These are phyloP conservation scores for Scutellaria barbata DNA, from an alignment of 257 asterid species.

Conservation along the genomic window DNA sequence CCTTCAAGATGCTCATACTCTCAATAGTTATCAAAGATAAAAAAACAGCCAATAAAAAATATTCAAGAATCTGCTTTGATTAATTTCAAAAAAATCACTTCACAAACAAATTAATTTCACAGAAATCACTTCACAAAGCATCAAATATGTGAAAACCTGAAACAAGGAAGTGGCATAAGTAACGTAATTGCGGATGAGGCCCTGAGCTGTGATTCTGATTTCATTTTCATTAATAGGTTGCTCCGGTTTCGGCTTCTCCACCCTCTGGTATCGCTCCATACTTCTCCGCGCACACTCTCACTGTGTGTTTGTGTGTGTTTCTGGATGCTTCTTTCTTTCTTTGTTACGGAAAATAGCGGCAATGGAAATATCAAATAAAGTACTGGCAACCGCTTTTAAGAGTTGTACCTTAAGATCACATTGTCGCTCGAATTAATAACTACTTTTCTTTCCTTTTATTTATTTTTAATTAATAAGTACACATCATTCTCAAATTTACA, in stretches of 20 bases:
- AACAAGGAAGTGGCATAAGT: slow-evolving; percentile 60
- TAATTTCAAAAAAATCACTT: not conserved
- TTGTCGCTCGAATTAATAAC: not conserved
- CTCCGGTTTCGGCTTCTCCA: slow-evolving; percentile 57
- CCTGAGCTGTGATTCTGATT: slow-evolving; percentile 69
- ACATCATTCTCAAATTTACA: too few relatives aligned
- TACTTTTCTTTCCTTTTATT: too few relatives aligned
- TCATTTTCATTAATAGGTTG: slow-evolving; percentile 60
- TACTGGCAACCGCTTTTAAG: not conserved
- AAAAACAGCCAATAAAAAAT: not conserved
- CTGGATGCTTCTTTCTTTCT: slow-evolving; percentile 32
- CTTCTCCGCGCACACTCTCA: not conserved
- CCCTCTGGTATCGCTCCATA: slow-evolving; percentile 69
- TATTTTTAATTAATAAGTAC: too few relatives aligned
- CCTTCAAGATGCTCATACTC: not conserved
- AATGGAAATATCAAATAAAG: not conserved
- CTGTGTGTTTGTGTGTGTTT: not conserved
- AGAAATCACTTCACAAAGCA: slow-evolving; percentile 7
- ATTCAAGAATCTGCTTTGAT: too few relatives aligned
- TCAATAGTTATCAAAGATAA: not conserved
- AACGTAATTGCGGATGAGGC: slow-evolving; percentile 60
- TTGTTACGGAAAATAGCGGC: slow-evolving; percentile 31
- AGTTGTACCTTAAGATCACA: not conserved
- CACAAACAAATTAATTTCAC: not conserved
- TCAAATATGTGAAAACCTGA: slow-evolving; percentile 44